Percentiles rank a stretch among this genome's conserved stretches.
Evolutionary conservation across 176 grass and related monocot genomes (phyloP).

Genomic region (Thinopyrum elongatum): DNA sequence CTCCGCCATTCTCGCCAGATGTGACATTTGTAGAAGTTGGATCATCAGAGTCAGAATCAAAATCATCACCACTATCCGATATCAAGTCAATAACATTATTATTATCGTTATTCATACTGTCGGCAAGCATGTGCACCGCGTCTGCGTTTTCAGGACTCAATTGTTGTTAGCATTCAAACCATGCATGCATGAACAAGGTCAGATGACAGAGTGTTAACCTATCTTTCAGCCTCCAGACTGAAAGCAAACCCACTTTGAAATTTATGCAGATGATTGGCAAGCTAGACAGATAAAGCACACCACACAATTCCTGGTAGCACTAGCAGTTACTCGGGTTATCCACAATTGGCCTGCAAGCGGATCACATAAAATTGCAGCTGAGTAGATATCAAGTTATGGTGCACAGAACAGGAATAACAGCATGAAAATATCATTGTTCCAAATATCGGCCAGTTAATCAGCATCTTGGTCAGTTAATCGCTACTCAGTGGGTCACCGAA

Average conservation of each 20-base stretch:
- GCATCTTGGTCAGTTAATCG: too few relatives aligned
- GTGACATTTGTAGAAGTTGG: constrained; percentile 10
- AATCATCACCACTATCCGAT: constrained; percentile 54
- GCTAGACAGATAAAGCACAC: background rate
- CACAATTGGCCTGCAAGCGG: constrained; percentile 28
- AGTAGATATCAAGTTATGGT: constrained; percentile 10
- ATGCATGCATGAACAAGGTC: background rate
- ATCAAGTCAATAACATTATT: constrained; percentile 33
- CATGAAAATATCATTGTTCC: background rate
- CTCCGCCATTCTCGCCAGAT: constrained; percentile 26
- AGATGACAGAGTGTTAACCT: constrained; percentile 5
- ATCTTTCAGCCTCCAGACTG: background rate
- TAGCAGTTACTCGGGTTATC: background rate
- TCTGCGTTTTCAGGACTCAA: background rate
- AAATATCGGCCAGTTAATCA: too few relatives aligned
- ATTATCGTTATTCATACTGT: constrained; percentile 31
- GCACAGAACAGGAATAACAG: background rate
- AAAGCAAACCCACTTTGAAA: constrained; percentile 2
- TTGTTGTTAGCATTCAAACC: constrained; percentile 11
- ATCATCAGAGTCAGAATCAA: constrained; percentile 28
- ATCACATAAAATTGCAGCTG: constrained; percentile 1
- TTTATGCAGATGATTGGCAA: constrained; percentile 8
- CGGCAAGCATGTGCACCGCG: constrained; percentile 4
- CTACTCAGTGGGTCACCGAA: too few relatives aligned
- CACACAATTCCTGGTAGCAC: background rate